Conservation (phyloP, 2,329 filamentous ascomycete genomes). For the Hymenoscyphus salicellus region DNA sequence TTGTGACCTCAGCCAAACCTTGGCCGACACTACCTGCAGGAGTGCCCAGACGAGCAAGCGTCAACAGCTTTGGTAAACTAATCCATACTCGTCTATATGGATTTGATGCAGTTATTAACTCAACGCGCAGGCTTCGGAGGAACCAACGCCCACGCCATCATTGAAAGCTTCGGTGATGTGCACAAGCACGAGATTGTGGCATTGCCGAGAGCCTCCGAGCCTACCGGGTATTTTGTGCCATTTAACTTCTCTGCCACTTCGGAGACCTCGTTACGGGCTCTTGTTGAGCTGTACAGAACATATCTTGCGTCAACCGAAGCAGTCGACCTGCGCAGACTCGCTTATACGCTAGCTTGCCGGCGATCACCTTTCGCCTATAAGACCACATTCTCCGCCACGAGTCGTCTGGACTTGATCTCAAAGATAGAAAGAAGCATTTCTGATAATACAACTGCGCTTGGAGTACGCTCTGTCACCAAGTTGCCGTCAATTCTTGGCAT, state of each 20-base stretch:
- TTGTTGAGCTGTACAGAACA: background rate
- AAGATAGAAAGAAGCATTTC: background rate
- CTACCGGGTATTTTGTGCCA: background rate
- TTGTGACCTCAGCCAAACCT: background rate
- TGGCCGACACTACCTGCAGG: constrained; percentile 20
- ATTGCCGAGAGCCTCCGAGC: background rate
- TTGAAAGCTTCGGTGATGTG: background rate
- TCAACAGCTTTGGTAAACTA: constrained; percentile 23
- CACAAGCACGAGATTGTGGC: background rate
- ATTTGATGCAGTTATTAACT: too few relatives aligned
- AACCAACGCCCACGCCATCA: constrained; percentile 20
- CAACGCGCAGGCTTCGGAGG: constrained; percentile 26
- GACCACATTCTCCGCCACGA: background rate
- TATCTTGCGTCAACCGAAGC: background rate
- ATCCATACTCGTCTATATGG: too few relatives aligned
- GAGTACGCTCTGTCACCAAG: background rate
- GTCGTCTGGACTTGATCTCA: background rate
- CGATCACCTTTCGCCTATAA: background rate
- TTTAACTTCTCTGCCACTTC: background rate
- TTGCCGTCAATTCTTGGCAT: background rate
- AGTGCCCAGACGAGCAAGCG: constrained; percentile 15
- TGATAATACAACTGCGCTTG: background rate
- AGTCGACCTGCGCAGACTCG: background rate
- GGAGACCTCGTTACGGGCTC: background rate
- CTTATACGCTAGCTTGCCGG: background rate